Evolutionary conservation across 2,329 filamentous ascomycete genomes (phyloP).

Genomic region (Diaporthe sp.): DNA sequence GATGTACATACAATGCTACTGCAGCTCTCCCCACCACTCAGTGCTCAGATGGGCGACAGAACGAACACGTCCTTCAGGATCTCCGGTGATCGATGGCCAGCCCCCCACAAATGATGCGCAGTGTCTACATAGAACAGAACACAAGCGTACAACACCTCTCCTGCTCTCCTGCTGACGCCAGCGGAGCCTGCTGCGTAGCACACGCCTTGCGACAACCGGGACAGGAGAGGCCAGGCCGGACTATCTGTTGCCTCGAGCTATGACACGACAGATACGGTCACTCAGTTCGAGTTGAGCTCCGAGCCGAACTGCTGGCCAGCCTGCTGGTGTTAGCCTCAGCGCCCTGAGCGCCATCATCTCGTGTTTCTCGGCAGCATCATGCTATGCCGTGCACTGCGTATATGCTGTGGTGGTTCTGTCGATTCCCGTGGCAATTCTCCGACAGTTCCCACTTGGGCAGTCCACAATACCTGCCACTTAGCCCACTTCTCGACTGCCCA

Average conservation of each 20-base stretch:
- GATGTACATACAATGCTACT: no score
- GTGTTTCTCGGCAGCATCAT: conserved; percentile 4
- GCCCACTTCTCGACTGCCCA: background rate
- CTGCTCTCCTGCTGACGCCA: background rate
- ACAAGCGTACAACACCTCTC: background rate
- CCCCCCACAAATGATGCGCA: background rate
- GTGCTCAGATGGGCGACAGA: background rate
- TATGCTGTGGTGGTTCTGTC: conserved; percentile 17
- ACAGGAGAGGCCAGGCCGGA: background rate
- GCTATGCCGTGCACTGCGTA: background rate
- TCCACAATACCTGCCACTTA: conserved; percentile 15
- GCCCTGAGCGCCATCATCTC: conserved; percentile 15
- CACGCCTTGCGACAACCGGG: background rate
- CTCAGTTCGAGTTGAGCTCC: background rate
- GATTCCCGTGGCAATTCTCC: conserved; percentile 10
- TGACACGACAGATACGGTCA: background rate
- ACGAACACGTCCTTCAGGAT: conserved; percentile 5
- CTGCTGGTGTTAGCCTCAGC: background rate
- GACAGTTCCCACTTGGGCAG: conserved; percentile 19
- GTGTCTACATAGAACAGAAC: background rate
- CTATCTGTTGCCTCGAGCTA: background rate
- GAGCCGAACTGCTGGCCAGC: background rate
- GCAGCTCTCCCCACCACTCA: background rate
- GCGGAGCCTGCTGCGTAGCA: background rate
- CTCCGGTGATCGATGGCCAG: background rate